Percentiles rank a stretch among this genome's conserved stretches.
Conservation (phyloP, 2,329 filamentous ascomycete genomes). For the Neofusicoccum laricinum region DNA sequence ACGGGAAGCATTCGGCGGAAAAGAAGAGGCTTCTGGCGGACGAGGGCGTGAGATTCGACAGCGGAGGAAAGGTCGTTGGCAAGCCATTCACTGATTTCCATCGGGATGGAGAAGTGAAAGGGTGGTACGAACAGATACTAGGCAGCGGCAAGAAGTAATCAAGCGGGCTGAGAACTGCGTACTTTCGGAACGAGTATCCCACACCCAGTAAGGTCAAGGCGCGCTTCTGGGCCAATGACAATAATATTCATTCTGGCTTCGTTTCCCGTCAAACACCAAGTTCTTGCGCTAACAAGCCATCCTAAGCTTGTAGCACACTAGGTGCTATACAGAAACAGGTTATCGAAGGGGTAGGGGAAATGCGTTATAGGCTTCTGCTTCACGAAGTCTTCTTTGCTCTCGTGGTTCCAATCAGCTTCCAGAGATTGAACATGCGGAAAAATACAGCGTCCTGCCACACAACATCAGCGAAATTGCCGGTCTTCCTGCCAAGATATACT, state of each 20-base stretch:
- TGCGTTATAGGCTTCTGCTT: not conserved
- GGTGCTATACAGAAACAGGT: no score
- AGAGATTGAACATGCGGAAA: slow-evolving; percentile 51
- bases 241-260: no score
- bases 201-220: no score
- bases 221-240: no score
- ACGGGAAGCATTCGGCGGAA: slow-evolving; percentile 41
- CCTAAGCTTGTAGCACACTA: no score
- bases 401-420: slow-evolving; percentile 41
- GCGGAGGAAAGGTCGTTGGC: slow-evolving; percentile 41
- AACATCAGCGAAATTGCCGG: not conserved
- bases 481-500: slow-evolving; percentile 13
- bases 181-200: no score
- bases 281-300: no score
- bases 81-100: slow-evolving; percentile 21
- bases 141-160: not conserved
- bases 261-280: no score
- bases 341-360: no score
- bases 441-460: slow-evolving; percentile 42
- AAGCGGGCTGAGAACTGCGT: not conserved
- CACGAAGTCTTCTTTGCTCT: slow-evolving; percentile 31
- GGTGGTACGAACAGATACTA: not conserved
- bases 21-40: slow-evolving; percentile 41
- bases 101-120: not conserved
- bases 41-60: slow-evolving; percentile 46